Evolutionary conservation across 106 monocot genomes (phyloP), one percentile per base, ranked within the genome.

Genomic region (Apostasia shenzhenica): DNA sequence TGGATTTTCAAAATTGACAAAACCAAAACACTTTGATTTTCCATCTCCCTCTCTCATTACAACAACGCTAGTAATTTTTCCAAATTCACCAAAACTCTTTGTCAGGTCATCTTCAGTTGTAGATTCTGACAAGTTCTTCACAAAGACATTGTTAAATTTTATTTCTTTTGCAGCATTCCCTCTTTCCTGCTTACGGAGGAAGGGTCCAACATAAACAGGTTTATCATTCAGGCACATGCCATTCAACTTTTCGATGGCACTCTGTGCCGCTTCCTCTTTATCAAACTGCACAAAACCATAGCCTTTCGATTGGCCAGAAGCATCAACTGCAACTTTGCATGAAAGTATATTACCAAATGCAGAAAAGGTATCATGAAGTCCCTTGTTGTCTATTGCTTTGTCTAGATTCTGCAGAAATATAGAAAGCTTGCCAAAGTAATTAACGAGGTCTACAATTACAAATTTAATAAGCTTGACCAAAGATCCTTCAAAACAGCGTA

Each of bases 341-440:
- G 88, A 84, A 76, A 88, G 84, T 62, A 88, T 77, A 43, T 51
- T 72, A 53, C 88, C 88, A 72, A 88, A 88, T 48, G 48, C 45
- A 54, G 88, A 85, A 81, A 88, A 88, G 59, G 85, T 88, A 47
- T 88, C 94, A 81, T 85, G 48, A 5, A 94, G 73, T 8, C 78
- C 83, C 81, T 91, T 94, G 83, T 91, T 78, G 63, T 91, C 94
- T 63, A 94, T 94, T 53, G 83, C 56, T 66, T 91, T 94, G 73
- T 94, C 94, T 68, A 94, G 79, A 63, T 94, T 94, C 94, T 94
- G 85, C 45, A 46, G 70, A 43, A 55, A 47, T 45, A 49, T 45
- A 40, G 5, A 14, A 44, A 48, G 9, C 48, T 42, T 26, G 26
- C 0, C 26, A 26, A 26, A 26, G 26, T 26, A 26, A 26, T 26